phyloP scores from a whole-genome alignment of 805 yeast species.

The Metschnikowia santaceciliae region DNA sequence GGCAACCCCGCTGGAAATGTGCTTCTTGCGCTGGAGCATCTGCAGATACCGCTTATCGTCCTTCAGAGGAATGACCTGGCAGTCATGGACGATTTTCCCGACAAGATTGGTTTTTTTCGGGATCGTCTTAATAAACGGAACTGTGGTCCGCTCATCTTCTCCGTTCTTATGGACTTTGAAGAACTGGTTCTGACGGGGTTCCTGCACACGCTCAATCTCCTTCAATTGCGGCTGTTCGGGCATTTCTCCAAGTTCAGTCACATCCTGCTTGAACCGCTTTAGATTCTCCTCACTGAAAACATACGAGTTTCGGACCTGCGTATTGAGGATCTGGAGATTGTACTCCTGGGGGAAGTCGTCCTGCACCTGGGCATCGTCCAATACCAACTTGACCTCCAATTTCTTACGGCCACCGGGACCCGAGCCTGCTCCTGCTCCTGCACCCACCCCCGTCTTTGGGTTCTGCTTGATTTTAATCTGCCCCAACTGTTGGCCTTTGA shows the following conservation, averaged over 20 bases:
- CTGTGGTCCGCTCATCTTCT: conserved; percentile 37
- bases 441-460: neutral
- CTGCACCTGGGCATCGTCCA: conserved; percentile 37
- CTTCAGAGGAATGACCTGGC: conserved; percentile 79
- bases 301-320: conserved; percentile 78
- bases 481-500: conserved; percentile 76
- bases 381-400: conserved; percentile 52
- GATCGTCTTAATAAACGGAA: conserved; percentile 83
- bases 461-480: conserved; percentile 69
- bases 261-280: conserved; percentile 30
- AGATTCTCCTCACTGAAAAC: conserved; percentile 81
- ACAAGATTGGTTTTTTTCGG: conserved; percentile 82
- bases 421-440: too few species aligned
- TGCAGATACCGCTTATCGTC: conserved; percentile 66
- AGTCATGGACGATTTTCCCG: conserved; percentile 91
- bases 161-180: conserved; percentile 31
- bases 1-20: conserved; percentile 41
- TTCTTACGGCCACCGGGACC: conserved; percentile 16
- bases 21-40: conserved; percentile 51
- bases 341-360: conserved; percentile 72
- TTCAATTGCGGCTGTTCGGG: conserved; percentile 50
- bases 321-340: conserved; percentile 72
- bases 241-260: conserved; percentile 48
- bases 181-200: conserved; percentile 17
- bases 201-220: conserved; percentile 23